A percentile compares a stretch with the other conserved stretches of the same genome.
These are phyloP conservation scores for Trichoderma atrobrunneum DNA, from an alignment of 2,329 filamentous ascomycete genomes.

Conservation along the genomic window DNA sequence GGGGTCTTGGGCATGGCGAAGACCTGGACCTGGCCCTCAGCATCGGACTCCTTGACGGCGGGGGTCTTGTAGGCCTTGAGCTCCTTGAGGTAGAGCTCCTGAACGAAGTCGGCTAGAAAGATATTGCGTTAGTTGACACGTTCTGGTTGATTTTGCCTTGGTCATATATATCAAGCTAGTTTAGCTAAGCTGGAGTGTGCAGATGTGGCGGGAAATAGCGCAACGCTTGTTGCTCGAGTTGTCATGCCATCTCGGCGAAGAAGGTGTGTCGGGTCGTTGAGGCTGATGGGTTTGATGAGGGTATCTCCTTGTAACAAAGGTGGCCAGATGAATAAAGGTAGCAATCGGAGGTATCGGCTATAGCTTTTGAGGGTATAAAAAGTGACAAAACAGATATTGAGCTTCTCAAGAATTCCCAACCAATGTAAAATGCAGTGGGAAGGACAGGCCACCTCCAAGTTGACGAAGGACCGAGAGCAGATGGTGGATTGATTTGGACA, in stretches of 20 bases:
- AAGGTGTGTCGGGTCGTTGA: background rate
- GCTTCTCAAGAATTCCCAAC: background rate
- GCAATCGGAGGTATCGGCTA: slow-evolving; percentile 14
- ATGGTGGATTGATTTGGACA: background rate
- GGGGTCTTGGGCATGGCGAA: slow-evolving; percentile 80
- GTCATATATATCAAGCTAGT: background rate
- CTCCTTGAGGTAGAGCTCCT: slow-evolving; percentile 96
- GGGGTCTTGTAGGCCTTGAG: slow-evolving; percentile 92
- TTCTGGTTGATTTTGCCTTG: background rate
- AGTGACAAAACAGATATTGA: background rate
- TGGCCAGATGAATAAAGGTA: background rate
- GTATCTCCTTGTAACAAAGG: background rate
- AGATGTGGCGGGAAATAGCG: slow-evolving; percentile 1
- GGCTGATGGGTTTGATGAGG: background rate
- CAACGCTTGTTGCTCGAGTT: slow-evolving; percentile 6
- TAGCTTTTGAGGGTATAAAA: background rate
- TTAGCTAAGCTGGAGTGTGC: background rate
- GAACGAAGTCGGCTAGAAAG: slow-evolving; percentile 82
- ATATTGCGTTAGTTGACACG: slow-evolving; percentile 26
- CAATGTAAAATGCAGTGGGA: background rate
- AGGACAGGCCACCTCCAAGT: background rate
- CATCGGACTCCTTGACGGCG: slow-evolving; percentile 77
- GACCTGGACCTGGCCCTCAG: slow-evolving; percentile 86
- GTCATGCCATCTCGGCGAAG: background rate
- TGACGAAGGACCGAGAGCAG: background rate